Evolutionary conservation across 176 grass and related monocot species (phyloP), one percentile per base, ranked within the genome.

Genomic region (Lolium rigidum): DNA sequence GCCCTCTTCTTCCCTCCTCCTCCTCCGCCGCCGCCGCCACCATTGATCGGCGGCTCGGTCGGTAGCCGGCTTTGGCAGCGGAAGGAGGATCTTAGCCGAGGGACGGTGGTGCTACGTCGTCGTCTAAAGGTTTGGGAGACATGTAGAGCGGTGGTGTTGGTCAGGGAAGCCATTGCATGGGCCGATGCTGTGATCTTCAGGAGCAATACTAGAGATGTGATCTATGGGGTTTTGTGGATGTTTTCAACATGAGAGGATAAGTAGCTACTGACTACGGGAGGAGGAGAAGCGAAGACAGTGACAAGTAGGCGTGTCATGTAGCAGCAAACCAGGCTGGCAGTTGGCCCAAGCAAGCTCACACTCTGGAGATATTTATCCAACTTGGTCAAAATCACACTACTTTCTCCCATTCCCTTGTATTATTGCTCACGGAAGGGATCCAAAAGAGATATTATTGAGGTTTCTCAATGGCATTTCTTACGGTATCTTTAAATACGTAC

Each of bases 131-230:
- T 47, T 9, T 35, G 67, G 6, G 81, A 51, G 15, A 48, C 54
- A 44, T 57, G 85, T 67, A 64, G 63, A 74, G 55, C 52, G 51
- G 69, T 28, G 85, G 28, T 75, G 56, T 12, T 76, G 69, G 49
- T 63, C 5, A 63, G 62, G 63, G 87, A 87, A 51, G 87, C 84
- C 84, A 92, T 89, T 89, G 75, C 87, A 92, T 87, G 70, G 66
- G 28, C 49, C 66, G 15, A 4, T 17, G 86, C 28, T 81, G 9
- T 43, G 90, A 82, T 92, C 43, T 64, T 43, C 56, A 48, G 9
- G 47, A 52, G 25, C 17, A 39, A 76, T 26, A 50, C 10, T 81
- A 25, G 80, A 68, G 67, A 48, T 82, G 90, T 64, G 48, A 44
- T 88, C 20, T 31, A 56, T 14, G 47, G 76, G 62, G 60, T n/a